phyloP scores from a whole-genome alignment of 495 filamentous ascomycete genomes.

The Extremus antarcticus region DNA sequence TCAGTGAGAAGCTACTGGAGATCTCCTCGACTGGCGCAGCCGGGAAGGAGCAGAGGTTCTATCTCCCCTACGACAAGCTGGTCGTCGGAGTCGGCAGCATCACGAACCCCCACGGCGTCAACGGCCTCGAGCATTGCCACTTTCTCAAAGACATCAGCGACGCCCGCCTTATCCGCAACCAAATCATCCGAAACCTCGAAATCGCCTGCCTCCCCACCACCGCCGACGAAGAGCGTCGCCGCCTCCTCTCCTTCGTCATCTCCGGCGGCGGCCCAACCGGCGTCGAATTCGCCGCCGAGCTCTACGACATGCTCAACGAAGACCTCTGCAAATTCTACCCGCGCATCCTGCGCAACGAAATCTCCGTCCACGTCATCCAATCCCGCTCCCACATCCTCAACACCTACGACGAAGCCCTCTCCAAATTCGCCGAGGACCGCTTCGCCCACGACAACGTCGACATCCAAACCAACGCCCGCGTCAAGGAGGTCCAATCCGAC shows the following conservation, averaged over 20 bases:
- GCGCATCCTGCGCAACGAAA: slow-evolving; percentile 82
- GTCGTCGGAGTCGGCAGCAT: slow-evolving; percentile 86
- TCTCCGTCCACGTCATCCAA: slow-evolving; percentile 95
- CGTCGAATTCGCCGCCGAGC: slow-evolving; percentile 93
- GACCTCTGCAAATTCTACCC: slow-evolving; percentile 79
- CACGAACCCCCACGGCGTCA: slow-evolving; percentile 91
- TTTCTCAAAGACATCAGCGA: slow-evolving; percentile 92
- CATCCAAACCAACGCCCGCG: slow-evolving; percentile 80
- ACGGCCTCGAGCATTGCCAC: slow-evolving; percentile 86
- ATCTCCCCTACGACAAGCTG: slow-evolving; percentile 97
- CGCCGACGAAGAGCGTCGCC: slow-evolving; percentile 72
- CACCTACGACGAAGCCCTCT: slow-evolving; percentile 93
- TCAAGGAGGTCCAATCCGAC: slow-evolving; percentile 75
- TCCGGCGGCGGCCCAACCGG: slow-evolving; percentile 94
- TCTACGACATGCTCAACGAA: slow-evolving; percentile 94
- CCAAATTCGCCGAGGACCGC: slow-evolving; percentile 79
- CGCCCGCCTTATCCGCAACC: slow-evolving; percentile 76
- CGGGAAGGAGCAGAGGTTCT: slow-evolving; percentile 68
- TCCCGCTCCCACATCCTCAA: slow-evolving; percentile 90
- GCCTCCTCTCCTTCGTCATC: slow-evolving; percentile 86
- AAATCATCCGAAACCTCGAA: slow-evolving; percentile 86
- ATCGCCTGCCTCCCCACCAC: slow-evolving; percentile 88
- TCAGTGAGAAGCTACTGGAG: slow-evolving; percentile 83
- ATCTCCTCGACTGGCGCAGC: slow-evolving; percentile 58
- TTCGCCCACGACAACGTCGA: slow-evolving; percentile 87